A percentile compares a stretch with the other conserved stretches of the same genome.
phyloP scores from a whole-genome alignment of 2,329 filamentous ascomycete species.

The Clonostachys solani region DNA sequence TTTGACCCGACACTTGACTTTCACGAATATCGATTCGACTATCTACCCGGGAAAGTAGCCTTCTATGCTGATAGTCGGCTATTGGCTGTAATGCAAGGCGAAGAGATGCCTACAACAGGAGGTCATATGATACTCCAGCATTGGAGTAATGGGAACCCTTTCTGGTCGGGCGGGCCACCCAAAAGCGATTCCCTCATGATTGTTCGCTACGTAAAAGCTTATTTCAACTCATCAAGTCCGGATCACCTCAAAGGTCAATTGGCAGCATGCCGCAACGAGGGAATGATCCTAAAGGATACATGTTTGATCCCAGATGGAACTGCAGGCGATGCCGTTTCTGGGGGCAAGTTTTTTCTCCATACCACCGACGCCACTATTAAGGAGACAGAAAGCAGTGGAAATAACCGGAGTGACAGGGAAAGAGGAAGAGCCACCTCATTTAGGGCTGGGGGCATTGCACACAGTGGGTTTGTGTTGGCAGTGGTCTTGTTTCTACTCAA shows the following conservation, averaged over 20 bases:
- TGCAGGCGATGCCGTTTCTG: conserved; percentile 12
- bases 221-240: conserved; percentile 66
- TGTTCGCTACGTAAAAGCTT: conserved; percentile 69
- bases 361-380: too few species aligned
- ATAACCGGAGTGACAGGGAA: too few species aligned
- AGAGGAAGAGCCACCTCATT: too few species aligned
- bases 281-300: conserved; percentile 3
- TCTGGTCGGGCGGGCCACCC: conserved; percentile 71
- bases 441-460: too few species aligned
- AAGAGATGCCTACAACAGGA: conserved; percentile 51
- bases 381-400: too few species aligned
- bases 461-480: too few species aligned
- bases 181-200: conserved; percentile 54
- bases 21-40: conserved; percentile 81
- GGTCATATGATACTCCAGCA: conserved; percentile 71
- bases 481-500: too few species aligned
- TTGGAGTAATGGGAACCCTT: conserved; percentile 71
- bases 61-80: conserved; percentile 65
- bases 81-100: conserved; percentile 51
- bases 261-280: conserved; percentile 1
- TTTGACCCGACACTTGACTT: conserved; percentile 64
- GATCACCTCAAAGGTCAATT: neutral
- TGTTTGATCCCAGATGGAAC: conserved; percentile 16
- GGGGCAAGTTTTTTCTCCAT: conserved; percentile 9
- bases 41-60: conserved; percentile 53